phyloP scores from a whole-genome alignment of 495 filamentous ascomycete genomes.

The Tuber microsphaerosporum region DNA sequence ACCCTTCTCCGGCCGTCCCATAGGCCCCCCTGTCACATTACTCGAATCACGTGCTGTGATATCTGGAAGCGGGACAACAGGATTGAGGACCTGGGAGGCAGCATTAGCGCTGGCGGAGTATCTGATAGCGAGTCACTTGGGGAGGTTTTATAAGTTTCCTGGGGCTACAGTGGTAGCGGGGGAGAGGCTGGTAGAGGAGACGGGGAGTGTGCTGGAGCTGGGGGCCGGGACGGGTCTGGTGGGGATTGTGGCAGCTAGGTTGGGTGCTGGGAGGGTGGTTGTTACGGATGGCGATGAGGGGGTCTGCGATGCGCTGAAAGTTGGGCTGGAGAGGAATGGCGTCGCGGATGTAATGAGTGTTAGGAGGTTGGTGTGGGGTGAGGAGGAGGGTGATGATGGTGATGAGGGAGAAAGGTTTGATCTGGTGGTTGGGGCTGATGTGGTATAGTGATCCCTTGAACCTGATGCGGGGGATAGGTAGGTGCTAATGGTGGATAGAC shows the following conservation, averaged over 20 bases:
- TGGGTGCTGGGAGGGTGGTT: conserved; percentile 57
- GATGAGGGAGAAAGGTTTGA: conserved; percentile 43
- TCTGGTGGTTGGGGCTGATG: conserved; percentile 50
- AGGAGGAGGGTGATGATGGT: conserved; percentile 9
- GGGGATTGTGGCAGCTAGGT: conserved; percentile 69
- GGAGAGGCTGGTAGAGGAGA: conserved; percentile 47
- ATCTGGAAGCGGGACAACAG: conserved; percentile 69
- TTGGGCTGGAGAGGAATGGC: conserved; percentile 36
- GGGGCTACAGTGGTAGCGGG: conserved; percentile 47
- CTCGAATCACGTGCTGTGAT: conserved; percentile 70
- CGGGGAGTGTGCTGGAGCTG: conserved; percentile 65
- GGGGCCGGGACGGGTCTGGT: conserved; percentile 85
- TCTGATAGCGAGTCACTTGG: conserved; percentile 46
- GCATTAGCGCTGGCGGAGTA: conserved; percentile 76
- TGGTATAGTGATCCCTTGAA: conserved; percentile 42
- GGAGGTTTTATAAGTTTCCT: conserved; percentile 28
- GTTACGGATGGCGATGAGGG: conserved; percentile 74
- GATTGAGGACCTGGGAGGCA: conserved; percentile 88
- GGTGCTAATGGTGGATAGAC: conserved; percentile 45
- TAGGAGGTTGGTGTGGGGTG: conserved; percentile 21
- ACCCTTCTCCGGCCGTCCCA: conserved; percentile 18
- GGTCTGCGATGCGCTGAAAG: conserved; percentile 45
- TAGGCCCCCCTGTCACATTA: conserved; percentile 47
- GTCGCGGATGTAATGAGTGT: conserved; percentile 34
- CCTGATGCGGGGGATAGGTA: background rate